Evolutionary conservation across 257 asterid species (phyloP), one percentile per base, ranked within the genome.

Genomic region (Fraxinus cuspidata): DNA sequence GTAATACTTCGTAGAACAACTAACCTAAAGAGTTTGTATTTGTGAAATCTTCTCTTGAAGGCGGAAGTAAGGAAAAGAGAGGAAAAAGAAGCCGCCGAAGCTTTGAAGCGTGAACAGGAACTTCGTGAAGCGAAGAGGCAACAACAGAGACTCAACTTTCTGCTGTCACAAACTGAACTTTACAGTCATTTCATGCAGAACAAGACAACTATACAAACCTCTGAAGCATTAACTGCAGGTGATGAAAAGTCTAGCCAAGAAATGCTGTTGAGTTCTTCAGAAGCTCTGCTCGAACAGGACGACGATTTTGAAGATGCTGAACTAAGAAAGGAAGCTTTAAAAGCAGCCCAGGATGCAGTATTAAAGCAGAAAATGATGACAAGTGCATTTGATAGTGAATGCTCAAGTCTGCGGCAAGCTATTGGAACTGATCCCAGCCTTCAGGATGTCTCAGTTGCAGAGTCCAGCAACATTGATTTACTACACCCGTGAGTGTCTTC

Each of bases 101-200:
- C 99, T 85, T 83, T 96, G 77, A 96, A 93, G 89, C 92, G 96
- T 74, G 99, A 96, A 86, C 99, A 96, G 81, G 99, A 96, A 78
- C 97, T 93, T 77, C 98, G 99, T 80, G 99, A 96, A 89, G 99
- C 97, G 73, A 92, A 85, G 90, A 85, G 99, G 91, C 99, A 96
- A 81, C 97, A 93, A 79, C 99, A 96, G 77, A 89, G 99, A 86
- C 99, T 96, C 79, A 96, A 96, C 74, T 96, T 96, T 84, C 88
- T 96, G 83, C 84, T 96, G 79, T 93, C 99, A 79, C 99, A 96
- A 82, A 96, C 99, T 72, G 99, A 96, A 83, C 94, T 96, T 77
- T 96, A 96, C 88, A 96, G 98, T 83, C 99, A 96, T 82, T 96
- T 96, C 90, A 96, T 96, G 99, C 99, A 93, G 85, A 93, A 96